Base-by-base conservation (phyloP, 108 stramenopile species). In the Schizochytrium sp. region DNA sequence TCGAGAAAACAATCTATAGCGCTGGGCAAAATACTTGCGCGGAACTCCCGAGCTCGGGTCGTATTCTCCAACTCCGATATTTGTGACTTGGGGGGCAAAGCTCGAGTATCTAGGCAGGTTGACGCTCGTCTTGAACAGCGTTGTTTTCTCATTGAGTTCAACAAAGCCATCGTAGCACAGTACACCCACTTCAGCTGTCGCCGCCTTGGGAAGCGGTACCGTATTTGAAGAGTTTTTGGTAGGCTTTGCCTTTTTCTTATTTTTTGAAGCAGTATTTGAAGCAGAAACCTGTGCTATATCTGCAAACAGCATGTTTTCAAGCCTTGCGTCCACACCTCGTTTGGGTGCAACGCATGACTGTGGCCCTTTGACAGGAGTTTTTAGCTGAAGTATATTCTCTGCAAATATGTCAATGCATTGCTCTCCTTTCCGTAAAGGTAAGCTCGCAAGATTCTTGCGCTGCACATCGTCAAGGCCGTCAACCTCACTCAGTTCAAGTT, bases 11-110 rank as follows among this genome's bases (percentile, higher is more conserved):
- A 97, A 91, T 41, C 98, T 95, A 72, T 95, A 95, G 56, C 98
- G 94, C 91, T 98, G 98, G 2, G 95, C 96, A 97, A 97, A 98
- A 89, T 97, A 98, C 93, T 98, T 97, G 89, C 95, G 93, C 57
- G 96, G 96, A 19, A 96, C 94, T 13, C 94, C 93, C 38, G 90
- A 73, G 87, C 95, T 92, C 0, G 96, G 96, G 72, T 96, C 95
- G 46, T 92, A 94, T 45, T 49, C 61, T 47, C 61, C 88, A 0
- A 4, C 76, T 47, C 5, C 4, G 44, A 19, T 89, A 45, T 38
- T 50, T n/a, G 72, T 83, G 8, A 83, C 76, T 15, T 8, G 45
- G 12, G 76, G 76, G 7, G 76, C 53, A 3, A 19, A 83, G 50
- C 50, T 53, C 10, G 76, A 83, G 47, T 83, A 83, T n/a, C 53